These are phyloP conservation scores for Amorphotheca resinae DNA, from an alignment of 495 filamentous ascomycete genomes.

Conservation along the genomic window DNA sequence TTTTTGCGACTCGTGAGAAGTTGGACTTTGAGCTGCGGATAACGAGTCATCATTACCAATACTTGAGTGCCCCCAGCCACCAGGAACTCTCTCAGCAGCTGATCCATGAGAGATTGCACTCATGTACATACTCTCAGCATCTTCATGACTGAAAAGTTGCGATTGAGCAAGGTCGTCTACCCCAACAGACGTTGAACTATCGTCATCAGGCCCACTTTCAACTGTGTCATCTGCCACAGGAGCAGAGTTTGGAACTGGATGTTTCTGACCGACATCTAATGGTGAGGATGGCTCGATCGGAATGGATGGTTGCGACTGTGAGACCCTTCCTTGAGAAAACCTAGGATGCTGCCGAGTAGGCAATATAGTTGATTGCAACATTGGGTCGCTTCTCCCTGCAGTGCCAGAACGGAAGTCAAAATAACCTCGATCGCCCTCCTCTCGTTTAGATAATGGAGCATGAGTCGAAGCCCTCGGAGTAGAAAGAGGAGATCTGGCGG, in stretches of 20 bases:
- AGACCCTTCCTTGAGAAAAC: constrained; percentile 14
- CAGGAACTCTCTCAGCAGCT: constrained; percentile 15
- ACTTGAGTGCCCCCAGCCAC: constrained; percentile 16
- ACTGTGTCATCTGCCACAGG: neutral
- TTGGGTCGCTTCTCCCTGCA: neutral
- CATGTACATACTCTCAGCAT: constrained; percentile 95
- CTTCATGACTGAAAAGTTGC: constrained; percentile 74
- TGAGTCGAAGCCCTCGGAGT: constrained; percentile 14
- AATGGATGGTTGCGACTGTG: constrained; percentile 14
- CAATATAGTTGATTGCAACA: constrained; percentile 15
- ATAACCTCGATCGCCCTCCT: neutral
- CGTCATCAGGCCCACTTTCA: constrained; percentile 9
- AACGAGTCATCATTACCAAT: constrained; percentile 6
- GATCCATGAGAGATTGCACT: constrained; percentile 36
- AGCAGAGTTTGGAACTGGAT: neutral
- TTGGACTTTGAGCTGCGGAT: constrained; percentile 5
- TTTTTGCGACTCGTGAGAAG: neutral
- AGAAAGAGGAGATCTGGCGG: constrained; percentile 8
- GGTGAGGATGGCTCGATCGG: neutral
- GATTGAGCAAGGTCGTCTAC: constrained; percentile 46
- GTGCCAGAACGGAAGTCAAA: neutral
- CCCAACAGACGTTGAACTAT: constrained; percentile 5
- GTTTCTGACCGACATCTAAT: neutral
- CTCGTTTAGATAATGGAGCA: neutral
- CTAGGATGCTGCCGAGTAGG: constrained; percentile 7